Percentiles rank a stretch among this genome's conserved stretches.
phyloP scores from a whole-genome alignment of 192 early-diverging fungal genomes.

The Ramicandelaber brevisporus region DNA sequence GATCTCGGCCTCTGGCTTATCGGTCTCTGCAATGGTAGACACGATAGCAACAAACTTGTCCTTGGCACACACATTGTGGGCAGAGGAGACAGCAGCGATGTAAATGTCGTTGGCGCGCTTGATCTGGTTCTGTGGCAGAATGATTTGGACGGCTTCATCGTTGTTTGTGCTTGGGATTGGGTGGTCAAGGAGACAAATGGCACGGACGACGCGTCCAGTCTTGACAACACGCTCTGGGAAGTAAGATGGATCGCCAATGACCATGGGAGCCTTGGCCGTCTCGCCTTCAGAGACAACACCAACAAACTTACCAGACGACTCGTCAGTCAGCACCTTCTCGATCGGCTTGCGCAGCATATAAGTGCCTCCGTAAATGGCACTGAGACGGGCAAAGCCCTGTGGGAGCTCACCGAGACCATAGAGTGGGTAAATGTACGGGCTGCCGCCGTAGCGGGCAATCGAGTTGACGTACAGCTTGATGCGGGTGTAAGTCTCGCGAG shows the following conservation, averaged over 20 bases:
- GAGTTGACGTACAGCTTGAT: constrained; percentile 84
- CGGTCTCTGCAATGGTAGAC: constrained; percentile 85
- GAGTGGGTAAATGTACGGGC: constrained; percentile 95
- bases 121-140: constrained; percentile 95
- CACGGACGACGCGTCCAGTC: constrained; percentile 69
- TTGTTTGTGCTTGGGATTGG: constrained; percentile 74
- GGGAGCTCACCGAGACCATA: constrained; percentile 96
- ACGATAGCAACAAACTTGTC: constrained; percentile 87
- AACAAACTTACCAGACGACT: constrained; percentile 53
- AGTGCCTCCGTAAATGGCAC: constrained; percentile 96
- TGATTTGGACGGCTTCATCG: constrained; percentile 78
- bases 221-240: constrained; percentile 55
- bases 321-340: constrained; percentile 69
- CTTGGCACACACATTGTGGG: constrained; percentile 81
- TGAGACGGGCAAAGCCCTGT: constrained; percentile 89
- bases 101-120: constrained; percentile 89
- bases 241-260: constrained; percentile 96
- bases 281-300: constrained; percentile 82
- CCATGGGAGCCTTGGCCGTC: constrained; percentile 50
- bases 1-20: constrained; percentile 73
- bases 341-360: constrained; percentile 92
- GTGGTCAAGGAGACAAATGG: constrained; percentile 81
- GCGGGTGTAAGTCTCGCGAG: constrained; percentile 67
- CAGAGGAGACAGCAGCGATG: constrained; percentile 63
- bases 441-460: constrained; percentile 76